Percentiles rank a stretch among this genome's conserved stretches.
These are phyloP conservation scores for Bacterosira constricta DNA, from an alignment of 108 stramenopile species.

Conservation along the genomic window DNA sequence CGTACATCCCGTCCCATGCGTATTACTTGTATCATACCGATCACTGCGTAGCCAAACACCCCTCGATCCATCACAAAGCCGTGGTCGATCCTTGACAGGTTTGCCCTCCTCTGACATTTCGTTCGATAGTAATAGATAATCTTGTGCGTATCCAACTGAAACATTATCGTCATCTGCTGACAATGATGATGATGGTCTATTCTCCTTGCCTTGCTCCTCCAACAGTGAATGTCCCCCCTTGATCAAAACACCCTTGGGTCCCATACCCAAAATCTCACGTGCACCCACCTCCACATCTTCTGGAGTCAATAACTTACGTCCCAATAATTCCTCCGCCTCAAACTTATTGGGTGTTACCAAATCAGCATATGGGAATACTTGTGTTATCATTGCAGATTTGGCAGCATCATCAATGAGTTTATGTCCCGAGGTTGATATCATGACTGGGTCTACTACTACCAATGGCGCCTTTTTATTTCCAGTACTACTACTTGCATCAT, in stretches of 20 bases:
- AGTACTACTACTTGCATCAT: neutral
- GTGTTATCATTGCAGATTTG: constrained; percentile 63
- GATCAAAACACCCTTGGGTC: constrained; percentile 81
- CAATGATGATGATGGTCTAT: neutral
- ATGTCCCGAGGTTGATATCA: constrained; percentile 90
- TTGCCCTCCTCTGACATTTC: constrained; percentile 41
- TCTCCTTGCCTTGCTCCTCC: constrained; percentile 34
- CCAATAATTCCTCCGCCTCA: constrained; percentile 90
- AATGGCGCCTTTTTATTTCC: constrained; percentile 49
- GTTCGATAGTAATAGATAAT: constrained; percentile 61
- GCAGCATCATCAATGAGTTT: constrained; percentile 82
- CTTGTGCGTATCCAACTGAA: constrained; percentile 69
- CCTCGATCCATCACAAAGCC: constrained; percentile 72
- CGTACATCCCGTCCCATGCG: constrained; percentile 92
- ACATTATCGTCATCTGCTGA: constrained; percentile 27
- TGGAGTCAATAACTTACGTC: constrained; percentile 52
- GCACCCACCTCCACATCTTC: constrained; percentile 86
- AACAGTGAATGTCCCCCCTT: constrained; percentile 88
- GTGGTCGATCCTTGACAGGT: constrained; percentile 39
- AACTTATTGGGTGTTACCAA: constrained; percentile 90
- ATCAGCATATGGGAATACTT: constrained; percentile 84
- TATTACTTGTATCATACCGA: constrained; percentile 74
- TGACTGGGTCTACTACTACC: constrained; percentile 93
- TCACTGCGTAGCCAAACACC: constrained; percentile 80
- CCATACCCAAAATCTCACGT: constrained; percentile 67